Conservation (phyloP, 1,284 basidiomycete species). For the Phlebopus sp. region DNA sequence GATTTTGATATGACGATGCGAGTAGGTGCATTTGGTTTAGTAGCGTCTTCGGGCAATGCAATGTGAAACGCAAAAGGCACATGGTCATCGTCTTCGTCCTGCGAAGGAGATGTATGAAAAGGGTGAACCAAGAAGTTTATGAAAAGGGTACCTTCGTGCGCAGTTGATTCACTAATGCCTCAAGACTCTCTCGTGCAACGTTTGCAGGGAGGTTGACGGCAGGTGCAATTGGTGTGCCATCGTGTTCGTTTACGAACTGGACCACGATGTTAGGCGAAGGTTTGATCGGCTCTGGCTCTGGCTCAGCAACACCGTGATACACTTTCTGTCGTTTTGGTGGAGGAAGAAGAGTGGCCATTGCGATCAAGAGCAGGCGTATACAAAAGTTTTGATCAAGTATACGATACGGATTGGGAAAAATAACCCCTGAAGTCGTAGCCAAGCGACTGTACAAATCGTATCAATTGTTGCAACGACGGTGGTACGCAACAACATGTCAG, state of each 20-base stretch:
- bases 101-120: slow-evolving; percentile 3
- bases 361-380: neutral
- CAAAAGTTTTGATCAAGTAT: slow-evolving; percentile 3
- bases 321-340: slow-evolving; percentile 84
- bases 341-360: slow-evolving; percentile 79
- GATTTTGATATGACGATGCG: slow-evolving; percentile 79
- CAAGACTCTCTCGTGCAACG: slow-evolving; percentile 79
- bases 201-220: slow-evolving; percentile 87
- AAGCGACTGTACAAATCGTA: neutral
- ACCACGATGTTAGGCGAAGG: slow-evolving; percentile 76
- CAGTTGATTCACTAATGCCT: slow-evolving; percentile 84
- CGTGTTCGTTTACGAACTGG: slow-evolving; percentile 87
- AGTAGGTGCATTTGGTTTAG: slow-evolving; percentile 59
- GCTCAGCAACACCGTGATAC: slow-evolving; percentile 70
- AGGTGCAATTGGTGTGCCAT: slow-evolving; percentile 77
- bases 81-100: slow-evolving; percentile 73
- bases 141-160: slow-evolving; percentile 57
- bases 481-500: too few species aligned
- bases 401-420: slow-evolving; percentile 9
- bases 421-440: slow-evolving; percentile 15
- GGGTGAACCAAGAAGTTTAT: slow-evolving; percentile 3
- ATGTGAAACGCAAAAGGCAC: slow-evolving; percentile 90
- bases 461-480: too few species aligned
- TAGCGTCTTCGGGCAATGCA: slow-evolving; percentile 55
- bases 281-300: slow-evolving; percentile 52